A percentile compares a stretch with the other conserved stretches of the same genome.
Conservation (phyloP, 2,329 filamentous ascomycete genomes). For the Incumbomyces lentus region DNA sequence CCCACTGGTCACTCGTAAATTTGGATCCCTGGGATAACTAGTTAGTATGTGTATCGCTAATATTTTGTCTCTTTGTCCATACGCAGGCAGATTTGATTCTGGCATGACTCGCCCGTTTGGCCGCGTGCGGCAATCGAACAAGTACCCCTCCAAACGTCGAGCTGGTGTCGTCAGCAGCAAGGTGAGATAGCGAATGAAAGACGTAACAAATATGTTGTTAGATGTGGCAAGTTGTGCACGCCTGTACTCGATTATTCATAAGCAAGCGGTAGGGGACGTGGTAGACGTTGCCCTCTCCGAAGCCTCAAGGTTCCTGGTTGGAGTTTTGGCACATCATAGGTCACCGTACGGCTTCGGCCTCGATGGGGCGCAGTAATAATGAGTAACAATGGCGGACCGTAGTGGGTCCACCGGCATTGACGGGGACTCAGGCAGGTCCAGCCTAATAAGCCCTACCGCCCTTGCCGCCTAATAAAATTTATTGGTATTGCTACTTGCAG, state of each 20-base stretch:
- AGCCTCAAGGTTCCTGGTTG: background rate
- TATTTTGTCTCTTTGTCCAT: conserved; percentile 25
- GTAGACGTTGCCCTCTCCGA: background rate
- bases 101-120: conserved; percentile 26
- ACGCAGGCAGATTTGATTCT: conserved; percentile 55
- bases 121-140: conserved; percentile 8
- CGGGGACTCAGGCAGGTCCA: too few species aligned
- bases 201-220: too few species aligned
- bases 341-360: background rate
- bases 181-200: background rate
- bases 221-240: too few species aligned
- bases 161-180: background rate
- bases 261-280: background rate
- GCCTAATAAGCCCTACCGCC: too few species aligned
- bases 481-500: too few species aligned
- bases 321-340: conserved; percentile 1
- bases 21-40: conserved; percentile 53
- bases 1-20: conserved; percentile 86
- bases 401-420: too few species aligned
- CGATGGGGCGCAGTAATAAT: background rate
- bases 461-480: too few species aligned
- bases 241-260: conserved; percentile 3
- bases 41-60: too few species aligned
- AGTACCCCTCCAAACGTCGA: conserved; percentile 7
- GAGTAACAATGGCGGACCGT: too few species aligned